Evolutionary conservation across 177 flowering plant species (phyloP).

Genomic region (Vitis hybrid): DNA sequence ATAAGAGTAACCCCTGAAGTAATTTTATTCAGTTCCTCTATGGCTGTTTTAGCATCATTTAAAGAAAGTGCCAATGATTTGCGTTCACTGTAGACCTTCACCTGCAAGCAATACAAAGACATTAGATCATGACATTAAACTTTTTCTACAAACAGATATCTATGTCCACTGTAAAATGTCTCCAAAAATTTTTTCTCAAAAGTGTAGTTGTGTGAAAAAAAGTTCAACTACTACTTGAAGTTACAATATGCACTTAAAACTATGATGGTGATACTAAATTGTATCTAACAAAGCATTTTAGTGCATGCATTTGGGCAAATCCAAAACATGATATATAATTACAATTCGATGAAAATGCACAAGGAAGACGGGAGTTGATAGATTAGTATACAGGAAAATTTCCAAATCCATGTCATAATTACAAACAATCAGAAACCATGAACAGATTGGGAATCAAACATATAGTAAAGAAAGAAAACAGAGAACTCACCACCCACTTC

Average conservation of each 20-base stretch:
- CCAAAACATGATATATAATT: too few relatives aligned
- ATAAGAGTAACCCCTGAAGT: conserved; percentile 42
- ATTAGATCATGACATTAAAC: background rate
- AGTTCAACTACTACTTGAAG: too few relatives aligned
- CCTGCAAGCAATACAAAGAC: conserved; percentile 42
- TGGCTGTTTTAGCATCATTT: conserved; percentile 85
- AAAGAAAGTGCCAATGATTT: conserved; percentile 71
- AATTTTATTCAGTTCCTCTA: conserved; percentile 70
- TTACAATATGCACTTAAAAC: too few relatives aligned
- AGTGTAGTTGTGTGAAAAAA: too few relatives aligned
- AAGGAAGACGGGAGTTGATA: too few relatives aligned
- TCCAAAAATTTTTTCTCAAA: background rate
- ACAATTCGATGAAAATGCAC: too few relatives aligned
- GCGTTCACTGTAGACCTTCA: conserved; percentile 70
- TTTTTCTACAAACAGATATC: background rate
- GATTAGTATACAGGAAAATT: too few relatives aligned
- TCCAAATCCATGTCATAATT: background rate
- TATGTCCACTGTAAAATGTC: too few relatives aligned
- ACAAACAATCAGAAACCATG: background rate
- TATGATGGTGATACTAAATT: too few relatives aligned
- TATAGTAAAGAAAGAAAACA: background rate
- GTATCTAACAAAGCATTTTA: too few relatives aligned
- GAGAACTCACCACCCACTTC: conserved; percentile 75
- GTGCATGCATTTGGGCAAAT: too few relatives aligned
- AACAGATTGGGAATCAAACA: background rate